Evolutionary conservation across 768 basidiomycete species (phyloP).

Genomic region (Cyathus striatus): DNA sequence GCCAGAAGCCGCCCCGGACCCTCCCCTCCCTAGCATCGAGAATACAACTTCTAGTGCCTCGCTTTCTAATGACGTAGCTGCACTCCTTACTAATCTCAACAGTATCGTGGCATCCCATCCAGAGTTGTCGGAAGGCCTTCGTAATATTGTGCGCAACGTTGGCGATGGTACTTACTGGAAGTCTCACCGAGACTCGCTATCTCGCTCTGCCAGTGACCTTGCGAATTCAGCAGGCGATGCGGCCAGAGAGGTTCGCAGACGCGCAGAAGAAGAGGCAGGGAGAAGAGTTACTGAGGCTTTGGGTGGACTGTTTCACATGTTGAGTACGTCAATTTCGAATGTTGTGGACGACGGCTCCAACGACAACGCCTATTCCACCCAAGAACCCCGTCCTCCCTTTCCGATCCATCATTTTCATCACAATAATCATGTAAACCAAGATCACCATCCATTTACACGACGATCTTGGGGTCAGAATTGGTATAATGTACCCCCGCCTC

Average conservation of each 20-base stretch:
- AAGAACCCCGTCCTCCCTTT: no score
- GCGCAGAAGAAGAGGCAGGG: conserved; percentile 62
- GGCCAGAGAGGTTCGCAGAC: conserved; percentile 39
- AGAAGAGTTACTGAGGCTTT: conserved; percentile 59
- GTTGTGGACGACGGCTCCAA: neutral
- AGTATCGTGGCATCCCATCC: conserved; percentile 60
- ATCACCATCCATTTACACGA: neutral
- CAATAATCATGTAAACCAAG: no score
- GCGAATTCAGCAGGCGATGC: conserved; percentile 39
- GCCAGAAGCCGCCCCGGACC: conserved; percentile 22
- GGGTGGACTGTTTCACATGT: no score
- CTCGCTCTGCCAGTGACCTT: conserved; percentile 51
- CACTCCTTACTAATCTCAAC: conserved; percentile 51
- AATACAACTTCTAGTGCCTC: conserved; percentile 30
- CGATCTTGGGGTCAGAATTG: neutral
- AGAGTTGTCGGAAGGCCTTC: conserved; percentile 64
- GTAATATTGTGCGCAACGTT: conserved; percentile 58
- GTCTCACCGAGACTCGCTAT: conserved; percentile 53
- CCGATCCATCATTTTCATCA: no score
- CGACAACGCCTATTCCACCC: neutral
- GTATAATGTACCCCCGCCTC: no score
- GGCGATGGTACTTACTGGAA: conserved; percentile 67
- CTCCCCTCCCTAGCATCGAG: conserved; percentile 30
- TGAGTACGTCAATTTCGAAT: no score
- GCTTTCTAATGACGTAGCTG: conserved; percentile 60